Conservation (phyloP, 1,139 yeast species). For the Suhomyces wounanorum region DNA sequence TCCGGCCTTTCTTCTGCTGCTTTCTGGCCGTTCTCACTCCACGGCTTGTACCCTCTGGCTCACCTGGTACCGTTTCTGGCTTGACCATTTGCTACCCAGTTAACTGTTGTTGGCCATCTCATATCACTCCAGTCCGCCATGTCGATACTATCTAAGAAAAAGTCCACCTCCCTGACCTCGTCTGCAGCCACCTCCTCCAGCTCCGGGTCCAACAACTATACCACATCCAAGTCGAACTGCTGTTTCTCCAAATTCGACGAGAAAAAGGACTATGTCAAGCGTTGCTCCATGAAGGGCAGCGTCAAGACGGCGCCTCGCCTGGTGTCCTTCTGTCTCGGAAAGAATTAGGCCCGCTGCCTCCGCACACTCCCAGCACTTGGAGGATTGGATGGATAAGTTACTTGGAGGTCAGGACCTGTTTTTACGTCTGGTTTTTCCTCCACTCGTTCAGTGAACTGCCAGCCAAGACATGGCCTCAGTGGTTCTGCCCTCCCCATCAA, state of each 20-base stretch:
- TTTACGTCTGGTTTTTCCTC: not conserved
- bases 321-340: slow-evolving; percentile 44
- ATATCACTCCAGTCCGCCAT: not conserved
- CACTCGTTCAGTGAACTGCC: no score
- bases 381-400: not conserved
- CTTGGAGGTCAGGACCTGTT: not conserved
- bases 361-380: not conserved
- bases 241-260: slow-evolving; percentile 41
- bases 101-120: no score
- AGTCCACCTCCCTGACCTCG: slow-evolving; percentile 14
- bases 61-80: no score
- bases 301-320: slow-evolving; percentile 29
- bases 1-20: no score
- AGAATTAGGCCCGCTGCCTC: slow-evolving; percentile 18
- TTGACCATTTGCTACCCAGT: no score
- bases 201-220: slow-evolving; percentile 10
- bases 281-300: slow-evolving; percentile 36
- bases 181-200: slow-evolving; percentile 8
- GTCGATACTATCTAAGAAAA: slow-evolving; percentile 16
- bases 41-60: no score
- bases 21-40: no score
- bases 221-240: slow-evolving; percentile 12
- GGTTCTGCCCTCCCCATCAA: no score
- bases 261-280: slow-evolving; percentile 46
- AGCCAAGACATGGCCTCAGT: no score